Evolutionary conservation across 495 filamentous ascomycete genomes (phyloP).

Genomic region (Penicillium cinerascens): DNA sequence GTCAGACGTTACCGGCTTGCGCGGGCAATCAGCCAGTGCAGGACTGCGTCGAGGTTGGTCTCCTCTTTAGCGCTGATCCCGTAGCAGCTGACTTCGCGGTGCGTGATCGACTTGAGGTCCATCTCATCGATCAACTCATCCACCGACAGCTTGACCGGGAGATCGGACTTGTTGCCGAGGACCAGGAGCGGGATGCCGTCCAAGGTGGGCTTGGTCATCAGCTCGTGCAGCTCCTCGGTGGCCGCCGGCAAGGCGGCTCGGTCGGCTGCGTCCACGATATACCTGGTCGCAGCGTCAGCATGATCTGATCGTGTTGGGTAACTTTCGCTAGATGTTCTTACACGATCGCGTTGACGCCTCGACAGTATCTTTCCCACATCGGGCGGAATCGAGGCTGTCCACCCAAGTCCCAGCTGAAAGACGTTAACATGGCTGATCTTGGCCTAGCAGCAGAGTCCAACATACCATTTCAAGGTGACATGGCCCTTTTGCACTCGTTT

Average conservation of each 20-base stretch:
- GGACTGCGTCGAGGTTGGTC: constrained; percentile 93
- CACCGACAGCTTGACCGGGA: constrained; percentile 80
- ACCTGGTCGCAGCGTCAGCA: constrained; percentile 46
- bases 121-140: constrained; percentile 93
- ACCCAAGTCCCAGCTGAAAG: constrained; percentile 83
- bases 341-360: constrained; percentile 96
- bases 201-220: constrained; percentile 81
- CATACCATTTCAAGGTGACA: constrained; percentile 93
- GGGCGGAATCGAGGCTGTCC: constrained; percentile 95
- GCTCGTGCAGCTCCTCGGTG: constrained; percentile 82
- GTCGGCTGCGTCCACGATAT: constrained; percentile 94
- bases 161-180: constrained; percentile 94
- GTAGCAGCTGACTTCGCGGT: constrained; percentile 96
- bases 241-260: constrained; percentile 76
- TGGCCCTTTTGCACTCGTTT: constrained; percentile 97
- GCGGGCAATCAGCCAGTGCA: constrained; percentile 94
- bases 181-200: constrained; percentile 93
- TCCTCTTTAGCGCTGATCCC: constrained; percentile 98
- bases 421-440: constrained; percentile 15
- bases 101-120: constrained; percentile 83
- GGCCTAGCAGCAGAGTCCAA: constrained; percentile 2
- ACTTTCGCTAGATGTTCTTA: constrained; percentile 39
- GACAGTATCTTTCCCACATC: constrained; percentile 99
- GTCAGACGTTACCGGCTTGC: constrained; percentile 46
- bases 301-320: neutral